These are phyloP conservation scores for Aspergillus nanangensis DNA, from an alignment of 495 filamentous ascomycete genomes.

Conservation along the genomic window DNA sequence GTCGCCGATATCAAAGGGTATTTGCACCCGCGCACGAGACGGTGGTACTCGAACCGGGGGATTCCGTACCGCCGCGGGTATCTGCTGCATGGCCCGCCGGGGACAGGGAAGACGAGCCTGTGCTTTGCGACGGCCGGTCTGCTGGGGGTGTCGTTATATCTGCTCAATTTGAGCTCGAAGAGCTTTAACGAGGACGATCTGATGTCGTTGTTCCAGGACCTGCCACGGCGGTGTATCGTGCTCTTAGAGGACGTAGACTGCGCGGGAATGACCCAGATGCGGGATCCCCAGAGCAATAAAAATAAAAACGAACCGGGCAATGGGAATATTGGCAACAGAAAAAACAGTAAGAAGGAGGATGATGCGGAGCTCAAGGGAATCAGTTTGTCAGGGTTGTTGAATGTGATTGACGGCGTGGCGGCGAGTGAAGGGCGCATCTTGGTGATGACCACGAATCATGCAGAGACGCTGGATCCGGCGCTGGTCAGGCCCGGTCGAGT, in stretches of 20 bases:
- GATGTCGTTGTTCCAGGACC: constrained; percentile 59
- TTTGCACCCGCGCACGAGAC: constrained; percentile 63
- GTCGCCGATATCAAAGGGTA: constrained; percentile 86
- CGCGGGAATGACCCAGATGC: constrained; percentile 54
- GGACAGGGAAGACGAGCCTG: constrained; percentile 50
- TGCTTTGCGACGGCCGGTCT: constrained; percentile 43
- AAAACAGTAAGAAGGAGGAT: constrained; percentile 14
- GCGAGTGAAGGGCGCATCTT: constrained; percentile 71
- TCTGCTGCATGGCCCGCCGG: constrained; percentile 43
- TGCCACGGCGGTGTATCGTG: constrained; percentile 42
- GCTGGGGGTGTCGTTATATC: constrained; percentile 41
- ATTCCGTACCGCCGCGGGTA: constrained; percentile 48
- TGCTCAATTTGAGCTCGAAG: constrained; percentile 41
- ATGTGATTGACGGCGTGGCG: constrained; percentile 78
- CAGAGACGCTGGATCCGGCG: constrained; percentile 70
- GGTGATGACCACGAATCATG: constrained; percentile 83
- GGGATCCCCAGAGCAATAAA: constrained; percentile 7
- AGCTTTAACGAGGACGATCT: constrained; percentile 61
- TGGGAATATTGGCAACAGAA: neutral
- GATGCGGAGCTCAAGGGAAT: no score
- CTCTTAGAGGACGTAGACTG: constrained; percentile 48
- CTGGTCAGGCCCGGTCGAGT: constrained; percentile 74
- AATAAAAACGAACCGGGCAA: neutral
- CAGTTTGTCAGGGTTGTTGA: constrained; percentile 71
- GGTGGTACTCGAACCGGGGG: constrained; percentile 74